Evolutionary conservation across 2,329 filamentous ascomycete genomes (phyloP).

Genomic region (Zasmidium angulare): DNA sequence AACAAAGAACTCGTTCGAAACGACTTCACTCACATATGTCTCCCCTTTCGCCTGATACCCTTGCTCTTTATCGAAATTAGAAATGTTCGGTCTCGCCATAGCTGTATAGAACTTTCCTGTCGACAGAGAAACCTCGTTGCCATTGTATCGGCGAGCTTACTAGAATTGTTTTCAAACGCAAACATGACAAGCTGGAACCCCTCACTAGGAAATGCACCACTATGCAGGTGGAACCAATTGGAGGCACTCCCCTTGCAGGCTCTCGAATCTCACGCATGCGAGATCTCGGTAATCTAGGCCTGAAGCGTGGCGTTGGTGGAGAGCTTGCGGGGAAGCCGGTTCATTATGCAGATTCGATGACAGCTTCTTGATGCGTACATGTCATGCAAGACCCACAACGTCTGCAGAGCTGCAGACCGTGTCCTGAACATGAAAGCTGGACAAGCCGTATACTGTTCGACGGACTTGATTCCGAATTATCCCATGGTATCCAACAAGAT

Average conservation of each 20-base stretch:
- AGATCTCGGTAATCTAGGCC: constrained; percentile 1
- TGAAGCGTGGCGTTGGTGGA: not conserved
- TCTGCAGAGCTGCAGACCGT: no score
- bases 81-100: not conserved
- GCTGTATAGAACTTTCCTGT: not conserved
- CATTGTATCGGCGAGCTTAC: not conserved
- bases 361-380: not conserved
- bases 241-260: not conserved
- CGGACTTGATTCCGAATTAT: no score
- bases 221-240: not conserved
- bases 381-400: not conserved
- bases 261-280: not conserved
- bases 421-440: no score
- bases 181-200: not conserved
- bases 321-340: not conserved
- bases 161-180: constrained; percentile 4
- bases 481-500: no score
- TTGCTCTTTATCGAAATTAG: constrained; percentile 40
- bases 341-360: not conserved
- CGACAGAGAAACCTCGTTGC: not conserved
- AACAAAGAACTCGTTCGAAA: not conserved
- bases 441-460: no score
- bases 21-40: constrained; percentile 2
- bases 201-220: not conserved
- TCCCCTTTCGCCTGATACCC: constrained; percentile 48